Conservation (phyloP, 805 yeast genomes). For the Kazachstania viticola region DNA sequence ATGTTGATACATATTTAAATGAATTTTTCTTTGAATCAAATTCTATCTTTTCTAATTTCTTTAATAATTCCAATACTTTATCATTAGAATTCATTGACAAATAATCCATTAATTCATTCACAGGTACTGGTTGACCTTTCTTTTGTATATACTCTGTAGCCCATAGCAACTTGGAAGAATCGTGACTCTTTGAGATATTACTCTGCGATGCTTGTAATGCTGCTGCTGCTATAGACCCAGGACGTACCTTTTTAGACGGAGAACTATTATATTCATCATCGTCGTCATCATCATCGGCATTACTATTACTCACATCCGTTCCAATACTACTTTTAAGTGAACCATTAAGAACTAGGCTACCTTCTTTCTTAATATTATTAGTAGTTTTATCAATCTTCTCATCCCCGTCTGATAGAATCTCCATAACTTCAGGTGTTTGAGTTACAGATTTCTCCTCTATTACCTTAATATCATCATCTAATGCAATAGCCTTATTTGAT, state of each 20-base stretch:
- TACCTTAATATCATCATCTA: slow-evolving; percentile 9
- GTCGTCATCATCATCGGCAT: too few relatives aligned
- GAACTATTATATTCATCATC: slow-evolving; percentile 17
- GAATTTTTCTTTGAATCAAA: slow-evolving; percentile 52
- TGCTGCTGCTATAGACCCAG: slow-evolving; percentile 24
- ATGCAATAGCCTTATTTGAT: slow-evolving; percentile 2
- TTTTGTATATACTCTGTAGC: slow-evolving; percentile 83
- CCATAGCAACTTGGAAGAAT: slow-evolving; percentile 76
- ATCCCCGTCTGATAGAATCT: slow-evolving; percentile 10
- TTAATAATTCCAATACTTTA: slow-evolving; percentile 58
- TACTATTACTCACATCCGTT: too few relatives aligned
- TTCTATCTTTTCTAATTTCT: slow-evolving; percentile 66
- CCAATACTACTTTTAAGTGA: too few relatives aligned
- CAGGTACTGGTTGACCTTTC: slow-evolving; percentile 55
- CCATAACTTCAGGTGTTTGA: slow-evolving; percentile 2
- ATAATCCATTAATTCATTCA: slow-evolving; percentile 55
- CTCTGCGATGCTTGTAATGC: slow-evolving; percentile 22
- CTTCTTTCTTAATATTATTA: too few relatives aligned
- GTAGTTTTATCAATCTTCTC: too few relatives aligned
- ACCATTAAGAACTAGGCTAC: too few relatives aligned
- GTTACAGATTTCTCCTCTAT: slow-evolving; percentile 1
- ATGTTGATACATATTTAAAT: slow-evolving; percentile 78
- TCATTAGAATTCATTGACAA: slow-evolving; percentile 45
- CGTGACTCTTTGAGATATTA: slow-evolving; percentile 33
- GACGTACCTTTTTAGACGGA: slow-evolving; percentile 22